Conservation (phyloP, 108 stramenopile genomes). For the Cyclotella cryptica region DNA sequence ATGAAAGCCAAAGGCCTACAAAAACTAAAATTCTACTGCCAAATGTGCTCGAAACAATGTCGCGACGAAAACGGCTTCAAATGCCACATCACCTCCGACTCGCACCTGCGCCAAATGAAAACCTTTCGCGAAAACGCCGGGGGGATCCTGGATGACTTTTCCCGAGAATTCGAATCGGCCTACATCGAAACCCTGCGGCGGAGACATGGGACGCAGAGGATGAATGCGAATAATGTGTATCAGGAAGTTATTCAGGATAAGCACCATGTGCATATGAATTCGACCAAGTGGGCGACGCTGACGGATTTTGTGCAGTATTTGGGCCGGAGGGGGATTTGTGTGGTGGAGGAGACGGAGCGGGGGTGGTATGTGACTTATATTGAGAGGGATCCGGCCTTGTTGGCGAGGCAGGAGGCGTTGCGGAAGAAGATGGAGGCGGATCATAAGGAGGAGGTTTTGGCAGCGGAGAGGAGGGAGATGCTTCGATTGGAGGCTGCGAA, state of each 20-base stretch:
- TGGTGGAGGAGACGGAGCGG: slow-evolving; percentile 97
- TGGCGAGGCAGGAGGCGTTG: slow-evolving; percentile 58
- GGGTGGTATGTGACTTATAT: slow-evolving; percentile 98
- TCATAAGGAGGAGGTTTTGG: slow-evolving; percentile 57
- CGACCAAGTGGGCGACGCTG: slow-evolving; percentile 95
- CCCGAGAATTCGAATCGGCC: slow-evolving; percentile 83
- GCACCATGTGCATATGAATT: slow-evolving; percentile 99
- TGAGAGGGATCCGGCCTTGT: slow-evolving; percentile 84
- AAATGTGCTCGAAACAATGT: slow-evolving; percentile 99
- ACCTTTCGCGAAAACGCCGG: slow-evolving; percentile 90
- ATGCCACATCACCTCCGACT: slow-evolving; percentile 96
- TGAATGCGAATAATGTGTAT: slow-evolving; percentile 97
- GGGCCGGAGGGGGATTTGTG: slow-evolving; percentile 90
- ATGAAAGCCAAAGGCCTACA: slow-evolving; percentile 96
- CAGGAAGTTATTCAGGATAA: slow-evolving; percentile 98
- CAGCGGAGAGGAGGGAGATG: slow-evolving; percentile 59
- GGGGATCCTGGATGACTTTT: slow-evolving; percentile 81
- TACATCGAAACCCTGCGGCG: slow-evolving; percentile 90
- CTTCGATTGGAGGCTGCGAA: slow-evolving; percentile 80
- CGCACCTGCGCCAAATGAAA: slow-evolving; percentile 97
- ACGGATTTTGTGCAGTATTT: slow-evolving; percentile 96
- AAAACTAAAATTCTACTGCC: slow-evolving; percentile 97
- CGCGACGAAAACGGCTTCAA: slow-evolving; percentile 98
- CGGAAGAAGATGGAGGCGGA: slow-evolving; percentile 67
- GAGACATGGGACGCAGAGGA: slow-evolving; percentile 91